These are phyloP conservation scores for Gossypium longicalyx DNA, from an alignment of 345 rosid species.

Conservation along the genomic window DNA sequence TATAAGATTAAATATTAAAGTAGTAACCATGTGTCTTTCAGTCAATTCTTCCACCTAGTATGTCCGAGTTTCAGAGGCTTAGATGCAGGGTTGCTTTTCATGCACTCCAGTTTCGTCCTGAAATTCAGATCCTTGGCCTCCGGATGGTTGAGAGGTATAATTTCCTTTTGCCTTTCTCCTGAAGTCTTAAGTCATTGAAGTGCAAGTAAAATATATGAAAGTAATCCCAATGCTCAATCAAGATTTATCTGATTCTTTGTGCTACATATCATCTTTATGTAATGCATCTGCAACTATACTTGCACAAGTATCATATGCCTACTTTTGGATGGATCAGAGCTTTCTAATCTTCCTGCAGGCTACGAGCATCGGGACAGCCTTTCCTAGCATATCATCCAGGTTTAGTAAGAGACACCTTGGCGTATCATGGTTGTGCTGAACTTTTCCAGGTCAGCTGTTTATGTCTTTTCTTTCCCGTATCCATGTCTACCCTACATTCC, in stretches of 20 bases:
- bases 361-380: slow-evolving; percentile 75
- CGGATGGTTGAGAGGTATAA: slow-evolving; percentile 81
- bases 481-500: background rate
- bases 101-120: slow-evolving; percentile 87
- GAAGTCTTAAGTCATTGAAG: too few relatives aligned
- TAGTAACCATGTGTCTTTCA: slow-evolving; percentile 33
- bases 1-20: slow-evolving; percentile 12
- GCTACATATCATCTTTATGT: background rate
- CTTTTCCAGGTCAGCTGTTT: slow-evolving; percentile 70
- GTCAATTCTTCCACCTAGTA: slow-evolving; percentile 75
- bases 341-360: slow-evolving; percentile 39
- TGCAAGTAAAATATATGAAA: background rate
- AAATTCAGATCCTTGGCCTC: slow-evolving; percentile 70
- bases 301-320: slow-evolving; percentile 6
- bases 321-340: slow-evolving; percentile 17
- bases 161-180: slow-evolving; percentile 3
- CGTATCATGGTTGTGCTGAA: slow-evolving; percentile 98
- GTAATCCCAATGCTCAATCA: background rate
- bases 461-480: slow-evolving; percentile 17
- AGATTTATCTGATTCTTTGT: background rate
- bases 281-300: background rate
- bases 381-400: slow-evolving; percentile 88
- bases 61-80: slow-evolving; percentile 88
- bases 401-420: slow-evolving; percentile 72
- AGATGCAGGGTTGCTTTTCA: slow-evolving; percentile 97